Conservation (phyloP, 2,329 filamentous ascomycete species). For the Neophaeococcomyces aloes region DNA sequence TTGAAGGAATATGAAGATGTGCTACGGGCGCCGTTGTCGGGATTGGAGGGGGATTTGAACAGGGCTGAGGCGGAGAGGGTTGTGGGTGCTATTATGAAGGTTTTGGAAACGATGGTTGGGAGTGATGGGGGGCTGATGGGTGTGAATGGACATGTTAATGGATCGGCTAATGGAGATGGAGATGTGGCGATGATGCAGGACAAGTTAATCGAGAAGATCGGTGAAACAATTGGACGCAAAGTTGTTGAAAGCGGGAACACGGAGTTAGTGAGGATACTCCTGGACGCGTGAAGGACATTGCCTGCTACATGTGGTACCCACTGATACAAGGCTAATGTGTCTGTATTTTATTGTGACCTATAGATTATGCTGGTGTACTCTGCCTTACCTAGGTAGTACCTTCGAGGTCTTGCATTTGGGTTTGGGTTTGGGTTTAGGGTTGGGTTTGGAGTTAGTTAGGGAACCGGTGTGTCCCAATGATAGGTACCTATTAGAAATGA, state of each 20-base stretch:
- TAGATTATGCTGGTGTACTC: too few relatives aligned
- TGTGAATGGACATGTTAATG: constrained; percentile 30
- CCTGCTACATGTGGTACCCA: too few relatives aligned
- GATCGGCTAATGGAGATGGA: too few relatives aligned
- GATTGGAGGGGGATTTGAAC: constrained; percentile 39
- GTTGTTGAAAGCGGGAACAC: constrained; percentile 34
- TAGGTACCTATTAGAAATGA: too few relatives aligned
- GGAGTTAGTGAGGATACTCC: constrained; percentile 31
- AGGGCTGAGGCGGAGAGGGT: constrained; percentile 52
- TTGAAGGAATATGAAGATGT: constrained; percentile 53
- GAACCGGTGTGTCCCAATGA: too few relatives aligned
- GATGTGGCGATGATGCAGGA: constrained; percentile 30
- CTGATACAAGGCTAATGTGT: too few relatives aligned
- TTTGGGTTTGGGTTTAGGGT: too few relatives aligned
- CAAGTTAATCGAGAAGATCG: constrained; percentile 37
- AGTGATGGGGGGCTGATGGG: constrained; percentile 31
- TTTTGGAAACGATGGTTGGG: constrained; percentile 44
- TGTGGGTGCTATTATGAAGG: constrained; percentile 45
- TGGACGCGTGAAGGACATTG: constrained; percentile 16
- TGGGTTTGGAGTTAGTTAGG: too few relatives aligned
- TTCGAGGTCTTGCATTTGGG: too few relatives aligned
- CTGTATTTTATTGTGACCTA: too few relatives aligned
- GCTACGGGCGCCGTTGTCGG: constrained; percentile 45
- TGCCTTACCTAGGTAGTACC: too few relatives aligned
- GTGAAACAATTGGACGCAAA: constrained; percentile 31